These are phyloP conservation scores for Chalaropsis thielavioides DNA, from an alignment of 2,329 filamentous ascomycete species.

Conservation along the genomic window DNA sequence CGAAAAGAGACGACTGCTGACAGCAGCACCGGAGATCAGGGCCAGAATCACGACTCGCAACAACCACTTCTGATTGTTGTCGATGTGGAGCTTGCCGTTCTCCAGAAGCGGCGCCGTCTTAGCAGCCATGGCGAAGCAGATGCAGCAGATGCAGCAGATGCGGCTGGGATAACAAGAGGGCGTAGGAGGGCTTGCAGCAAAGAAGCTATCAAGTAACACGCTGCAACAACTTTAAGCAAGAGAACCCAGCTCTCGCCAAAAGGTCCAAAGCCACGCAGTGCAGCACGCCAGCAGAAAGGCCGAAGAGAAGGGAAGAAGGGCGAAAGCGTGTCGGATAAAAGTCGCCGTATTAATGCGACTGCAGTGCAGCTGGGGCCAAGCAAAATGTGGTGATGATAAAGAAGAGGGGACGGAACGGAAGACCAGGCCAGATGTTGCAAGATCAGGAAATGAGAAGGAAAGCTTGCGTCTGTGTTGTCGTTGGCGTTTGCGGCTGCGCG, in stretches of 20 bases:
- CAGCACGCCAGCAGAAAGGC: neutral
- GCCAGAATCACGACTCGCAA: slow-evolving; percentile 79
- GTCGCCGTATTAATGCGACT: slow-evolving; percentile 1
- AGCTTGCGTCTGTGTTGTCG: slow-evolving; percentile 3
- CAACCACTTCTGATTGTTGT: slow-evolving; percentile 28
- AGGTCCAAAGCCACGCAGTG: neutral
- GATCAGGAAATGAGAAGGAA: neutral
- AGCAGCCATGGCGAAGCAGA: slow-evolving; percentile 12
- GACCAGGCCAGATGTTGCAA: neutral
- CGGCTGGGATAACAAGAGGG: neutral
- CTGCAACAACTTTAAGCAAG: slow-evolving; percentile 4
- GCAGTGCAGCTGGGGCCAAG: neutral
- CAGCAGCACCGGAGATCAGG: slow-evolving; percentile 79
- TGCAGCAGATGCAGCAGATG: too few species aligned
- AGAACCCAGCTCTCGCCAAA: slow-evolving; percentile 15
- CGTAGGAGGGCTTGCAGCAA: neutral
- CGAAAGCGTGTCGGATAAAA: neutral
- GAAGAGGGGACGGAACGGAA: slow-evolving; percentile 5
- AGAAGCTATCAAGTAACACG: neutral
- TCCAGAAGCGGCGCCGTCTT: slow-evolving; percentile 15
- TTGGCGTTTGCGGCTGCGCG: slow-evolving; percentile 1
- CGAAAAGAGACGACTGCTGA: slow-evolving; percentile 90
- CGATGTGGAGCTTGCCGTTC: slow-evolving; percentile 25
- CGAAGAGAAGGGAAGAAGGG: neutral
- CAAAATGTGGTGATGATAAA: neutral